Base-by-base conservation (phyloP, 2,329 filamentous ascomycete genomes). In the Aspergillus pseudotamarii region DNA sequence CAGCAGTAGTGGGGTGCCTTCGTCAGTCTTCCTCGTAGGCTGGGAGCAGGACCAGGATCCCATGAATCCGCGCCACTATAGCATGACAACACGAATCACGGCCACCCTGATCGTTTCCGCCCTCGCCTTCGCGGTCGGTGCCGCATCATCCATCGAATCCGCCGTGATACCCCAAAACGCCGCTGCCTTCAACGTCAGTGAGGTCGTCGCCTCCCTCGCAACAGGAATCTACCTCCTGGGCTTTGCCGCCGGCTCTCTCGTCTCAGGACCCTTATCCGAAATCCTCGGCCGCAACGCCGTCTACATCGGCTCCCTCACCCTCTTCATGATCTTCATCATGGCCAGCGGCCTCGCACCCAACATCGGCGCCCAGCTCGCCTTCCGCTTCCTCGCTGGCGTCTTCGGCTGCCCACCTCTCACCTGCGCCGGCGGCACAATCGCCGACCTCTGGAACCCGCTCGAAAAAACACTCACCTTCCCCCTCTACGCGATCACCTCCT, bases 71-170 rank as follows among this genome's bases (percentile, higher is more conserved):
- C 71, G 73, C 16, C 78, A 79, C 46, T 81, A 50, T 79, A 85
- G 8, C 78, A 62, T 70, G 11, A 55, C 61, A 2, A 75, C 71
- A 23, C 77, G 80, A 2, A 66, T 81, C 6, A 67, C 73, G n/a
- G 75, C 76, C 9, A 83, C 80, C 0, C 58, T 81, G 4, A 72
- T 82, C 21, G 79, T 84, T 5, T 79, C 79, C 0, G 53, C 76
- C 5, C 85, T 88, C 50, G 84, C 79, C 2, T 79, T 84, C 28
- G 79, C 83, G 0, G 83, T 86, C 0, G 81, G 81, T 4, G 76
- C 81, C 2, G 84, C 85, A 0, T 84, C 82, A 3, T 80, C 83
- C 0, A 85, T 87, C 51, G 85, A 87, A 61, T 82, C 83, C 1
- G 78, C 79, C 0, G 81, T 82, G 0, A 66, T 85, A 0, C 74